phyloP scores from a whole-genome alignment of 2,329 filamentous ascomycete genomes.

The Penicillium sp. region DNA sequence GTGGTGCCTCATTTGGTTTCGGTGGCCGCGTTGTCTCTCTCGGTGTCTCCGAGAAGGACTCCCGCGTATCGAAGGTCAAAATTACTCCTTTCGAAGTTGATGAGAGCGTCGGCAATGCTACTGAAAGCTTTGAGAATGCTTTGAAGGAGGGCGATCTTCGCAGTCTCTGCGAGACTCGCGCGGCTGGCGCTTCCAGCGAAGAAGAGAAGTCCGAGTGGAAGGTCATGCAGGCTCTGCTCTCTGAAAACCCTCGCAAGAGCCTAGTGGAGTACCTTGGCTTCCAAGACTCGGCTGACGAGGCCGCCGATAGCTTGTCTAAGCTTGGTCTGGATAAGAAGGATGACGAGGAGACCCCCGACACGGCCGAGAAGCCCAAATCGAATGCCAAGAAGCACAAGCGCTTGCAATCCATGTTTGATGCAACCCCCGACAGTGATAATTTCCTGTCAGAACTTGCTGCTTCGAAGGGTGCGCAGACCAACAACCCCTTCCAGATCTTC shows the following conservation, averaged over 20 bases:
- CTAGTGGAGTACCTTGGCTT: slow-evolving; percentile 92
- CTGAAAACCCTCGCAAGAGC: slow-evolving; percentile 78
- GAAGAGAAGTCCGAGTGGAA: slow-evolving; percentile 96
- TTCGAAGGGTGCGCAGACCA: slow-evolving; percentile 87
- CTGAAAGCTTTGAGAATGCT: slow-evolving; percentile 81
- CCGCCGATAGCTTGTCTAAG: slow-evolving; percentile 43
- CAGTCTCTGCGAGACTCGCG: slow-evolving; percentile 75
- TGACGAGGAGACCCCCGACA: slow-evolving; percentile 42
- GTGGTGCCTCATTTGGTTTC: slow-evolving; percentile 89
- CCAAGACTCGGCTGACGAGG: slow-evolving; percentile 57
- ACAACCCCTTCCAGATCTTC: slow-evolving; percentile 90
- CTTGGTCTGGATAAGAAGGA: slow-evolving; percentile 41
- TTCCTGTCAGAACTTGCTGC: slow-evolving; percentile 83
- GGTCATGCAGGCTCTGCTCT: slow-evolving; percentile 84
- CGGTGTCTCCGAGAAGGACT: slow-evolving; percentile 58
- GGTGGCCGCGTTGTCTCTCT: slow-evolving; percentile 88
- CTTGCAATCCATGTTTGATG: slow-evolving; percentile 78
- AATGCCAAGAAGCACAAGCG: slow-evolving; percentile 58
- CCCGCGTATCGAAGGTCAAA: slow-evolving; percentile 70
- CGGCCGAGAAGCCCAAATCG: slow-evolving; percentile 47
- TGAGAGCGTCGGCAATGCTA: slow-evolving; percentile 76
- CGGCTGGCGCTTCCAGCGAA: slow-evolving; percentile 71
- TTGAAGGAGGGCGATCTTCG: slow-evolving; percentile 74
- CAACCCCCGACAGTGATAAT: slow-evolving; percentile 69
- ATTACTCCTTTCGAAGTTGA: slow-evolving; percentile 90